Percentiles rank a stretch among this genome's conserved stretches.
Conservation (phyloP, 495 filamentous ascomycete species). For the Margaritispora aquatica region DNA sequence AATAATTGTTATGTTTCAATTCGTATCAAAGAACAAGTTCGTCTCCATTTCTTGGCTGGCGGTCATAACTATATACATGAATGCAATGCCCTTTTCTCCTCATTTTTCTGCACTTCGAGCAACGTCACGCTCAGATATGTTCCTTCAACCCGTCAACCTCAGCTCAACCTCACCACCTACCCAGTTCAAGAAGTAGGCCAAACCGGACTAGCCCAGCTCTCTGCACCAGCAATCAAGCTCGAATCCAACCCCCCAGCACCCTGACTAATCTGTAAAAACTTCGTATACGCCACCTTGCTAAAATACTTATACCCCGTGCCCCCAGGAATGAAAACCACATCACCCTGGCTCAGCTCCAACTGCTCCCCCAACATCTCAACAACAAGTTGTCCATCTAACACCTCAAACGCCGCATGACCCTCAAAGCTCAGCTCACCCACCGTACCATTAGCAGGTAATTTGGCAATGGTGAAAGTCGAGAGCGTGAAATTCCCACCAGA, state of each 20-base stretch:
- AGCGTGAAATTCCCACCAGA: constrained; percentile 33
- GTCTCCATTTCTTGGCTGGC: too few species aligned
- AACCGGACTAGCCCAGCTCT: constrained; percentile 1
- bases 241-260: constrained; percentile 30
- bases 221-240: background rate
- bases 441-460: background rate
- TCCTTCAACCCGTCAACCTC: too few species aligned
- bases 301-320: constrained; percentile 29
- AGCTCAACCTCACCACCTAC: background rate
- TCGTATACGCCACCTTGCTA: constrained; percentile 29
- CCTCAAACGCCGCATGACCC: constrained; percentile 33
- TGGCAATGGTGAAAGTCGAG: constrained; percentile 30
- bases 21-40: too few species aligned
- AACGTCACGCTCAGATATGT: too few species aligned
- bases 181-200: constrained; percentile 7
- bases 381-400: constrained; percentile 33
- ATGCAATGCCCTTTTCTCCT: too few species aligned
- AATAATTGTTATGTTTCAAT: too few species aligned
- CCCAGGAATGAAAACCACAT: constrained; percentile 35
- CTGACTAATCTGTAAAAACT: constrained; percentile 33
- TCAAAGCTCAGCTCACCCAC: background rate
- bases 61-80: too few species aligned
- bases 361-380: constrained; percentile 29
- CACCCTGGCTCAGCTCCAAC: constrained; percentile 27
- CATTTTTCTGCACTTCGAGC: too few species aligned